A percentile compares a stretch with the other conserved stretches of the same genome.
These are phyloP conservation scores for Monotropa hypopitys DNA, from an alignment of 179 eudicot species.

Conservation along the genomic window DNA sequence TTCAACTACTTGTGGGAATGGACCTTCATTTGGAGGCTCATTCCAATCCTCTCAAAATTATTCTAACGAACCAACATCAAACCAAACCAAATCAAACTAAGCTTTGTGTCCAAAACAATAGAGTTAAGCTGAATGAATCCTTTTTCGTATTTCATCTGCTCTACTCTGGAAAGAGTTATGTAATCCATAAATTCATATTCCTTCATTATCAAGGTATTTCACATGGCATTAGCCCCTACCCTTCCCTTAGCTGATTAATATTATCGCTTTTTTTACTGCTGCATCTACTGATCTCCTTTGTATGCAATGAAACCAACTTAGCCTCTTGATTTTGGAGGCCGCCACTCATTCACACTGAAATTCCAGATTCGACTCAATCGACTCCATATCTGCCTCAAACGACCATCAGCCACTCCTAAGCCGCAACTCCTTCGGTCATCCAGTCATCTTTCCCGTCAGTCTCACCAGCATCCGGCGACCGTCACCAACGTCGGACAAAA, in stretches of 20 bases:
- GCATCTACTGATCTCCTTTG: not conserved
- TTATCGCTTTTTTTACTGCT: not conserved
- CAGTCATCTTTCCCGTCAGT: too few relatives aligned
- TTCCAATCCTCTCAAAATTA: not conserved
- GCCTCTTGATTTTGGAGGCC: too few relatives aligned
- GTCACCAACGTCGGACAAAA: too few relatives aligned
- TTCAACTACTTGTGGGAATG: not conserved
- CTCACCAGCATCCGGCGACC: too few relatives aligned
- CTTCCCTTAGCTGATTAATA: not conserved
- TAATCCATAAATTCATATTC: not conserved
- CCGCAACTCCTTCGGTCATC: too few relatives aligned
- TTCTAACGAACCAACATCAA: not conserved
- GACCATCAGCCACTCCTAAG: too few relatives aligned
- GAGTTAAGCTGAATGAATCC: not conserved
- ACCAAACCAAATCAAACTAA: not conserved
- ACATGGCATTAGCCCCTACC: not conserved
- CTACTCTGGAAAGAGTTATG: not conserved
- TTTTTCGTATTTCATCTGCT: not conserved
- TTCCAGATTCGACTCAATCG: too few relatives aligned
- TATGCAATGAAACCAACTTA: not conserved
- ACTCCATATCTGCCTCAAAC: too few relatives aligned
- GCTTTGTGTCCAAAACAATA: not conserved
- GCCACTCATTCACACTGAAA: too few relatives aligned
- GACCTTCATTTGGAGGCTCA: not conserved
- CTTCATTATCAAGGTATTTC: not conserved